A percentile compares a stretch with the other conserved stretches of the same genome.
Evolutionary conservation across 2,329 filamentous ascomycete species (phyloP).

Genomic region (Aspergillus phoenicis): DNA sequence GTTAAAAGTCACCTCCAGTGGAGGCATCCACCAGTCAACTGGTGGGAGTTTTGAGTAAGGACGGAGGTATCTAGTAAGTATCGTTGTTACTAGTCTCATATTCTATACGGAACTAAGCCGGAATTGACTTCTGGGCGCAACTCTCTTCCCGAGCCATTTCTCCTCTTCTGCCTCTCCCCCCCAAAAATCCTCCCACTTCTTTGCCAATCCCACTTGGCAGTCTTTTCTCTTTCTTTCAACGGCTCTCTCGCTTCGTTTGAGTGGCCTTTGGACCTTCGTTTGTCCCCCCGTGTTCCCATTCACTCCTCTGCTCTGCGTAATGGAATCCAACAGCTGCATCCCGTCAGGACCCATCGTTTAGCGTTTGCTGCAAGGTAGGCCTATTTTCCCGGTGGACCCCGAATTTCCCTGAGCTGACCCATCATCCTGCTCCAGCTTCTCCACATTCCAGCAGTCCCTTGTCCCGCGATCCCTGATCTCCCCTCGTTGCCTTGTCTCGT

Average conservation of each 20-base stretch:
- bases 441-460: constrained; percentile 9
- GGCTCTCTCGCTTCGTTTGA: neutral
- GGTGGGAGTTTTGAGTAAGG: too few relatives aligned
- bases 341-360: neutral
- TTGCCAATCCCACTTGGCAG: neutral
- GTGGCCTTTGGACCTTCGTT: neutral
- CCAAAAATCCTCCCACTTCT: neutral
- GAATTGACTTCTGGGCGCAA: neutral
- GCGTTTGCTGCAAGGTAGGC: constrained; percentile 5
- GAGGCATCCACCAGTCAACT: too few relatives aligned
- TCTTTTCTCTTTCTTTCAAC: neutral
- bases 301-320: neutral
- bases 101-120: neutral
- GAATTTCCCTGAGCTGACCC: constrained; percentile 5
- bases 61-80: neutral
- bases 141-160: neutral
- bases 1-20: neutral
- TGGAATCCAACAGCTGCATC: neutral
- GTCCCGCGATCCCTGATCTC: constrained; percentile 5
- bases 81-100: neutral
- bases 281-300: neutral
- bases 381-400: constrained; percentile 3
- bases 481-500: constrained; percentile 12
- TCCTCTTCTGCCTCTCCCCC: neutral
- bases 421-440: constrained; percentile 11